A percentile compares a stretch with the other conserved stretches of the same genome.
phyloP scores from a whole-genome alignment of 108 stramenopile species.

The Cafeteria roenbergensis region DNA sequence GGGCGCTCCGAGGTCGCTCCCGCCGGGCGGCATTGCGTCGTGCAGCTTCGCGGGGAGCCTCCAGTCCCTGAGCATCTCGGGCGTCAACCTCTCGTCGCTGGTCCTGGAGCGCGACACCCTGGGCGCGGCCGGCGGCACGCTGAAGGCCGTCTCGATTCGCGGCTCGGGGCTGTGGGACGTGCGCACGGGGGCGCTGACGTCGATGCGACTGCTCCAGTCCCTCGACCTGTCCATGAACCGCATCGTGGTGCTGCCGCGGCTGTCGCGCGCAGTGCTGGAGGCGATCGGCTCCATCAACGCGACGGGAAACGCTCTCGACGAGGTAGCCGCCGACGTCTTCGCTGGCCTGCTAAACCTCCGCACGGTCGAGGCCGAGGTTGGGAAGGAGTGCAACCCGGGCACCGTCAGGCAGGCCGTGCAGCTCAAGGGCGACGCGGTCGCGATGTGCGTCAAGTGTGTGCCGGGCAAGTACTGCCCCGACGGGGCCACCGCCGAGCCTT shows the following conservation, averaged over 20 bases:
- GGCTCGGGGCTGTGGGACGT: neutral
- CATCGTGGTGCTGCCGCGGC: neutral
- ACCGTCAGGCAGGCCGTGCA: neutral
- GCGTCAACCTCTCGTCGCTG: neutral
- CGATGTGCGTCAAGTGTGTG: neutral
- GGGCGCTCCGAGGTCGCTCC: too few relatives aligned
- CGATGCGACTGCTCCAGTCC: neutral
- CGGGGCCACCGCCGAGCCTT: neutral
- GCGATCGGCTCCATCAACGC: neutral
- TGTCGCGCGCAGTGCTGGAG: neutral
- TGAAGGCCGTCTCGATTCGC: neutral
- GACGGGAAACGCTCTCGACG: neutral
- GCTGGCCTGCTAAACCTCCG: neutral
- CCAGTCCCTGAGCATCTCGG: neutral
- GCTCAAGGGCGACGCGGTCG: neutral
- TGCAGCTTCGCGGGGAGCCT: neutral
- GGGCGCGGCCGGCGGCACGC: neutral
- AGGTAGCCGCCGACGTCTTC: neutral
- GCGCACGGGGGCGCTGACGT: neutral
- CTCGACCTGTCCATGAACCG: neutral
- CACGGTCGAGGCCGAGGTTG: neutral
- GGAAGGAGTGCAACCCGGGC: neutral
- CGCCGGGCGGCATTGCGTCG: neutral
- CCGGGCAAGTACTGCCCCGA: neutral
- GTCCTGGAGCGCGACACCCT: neutral